Evolutionary conservation across 192 early-diverging fungal species (phyloP).

Genomic region (Chytriomyces confervae): DNA sequence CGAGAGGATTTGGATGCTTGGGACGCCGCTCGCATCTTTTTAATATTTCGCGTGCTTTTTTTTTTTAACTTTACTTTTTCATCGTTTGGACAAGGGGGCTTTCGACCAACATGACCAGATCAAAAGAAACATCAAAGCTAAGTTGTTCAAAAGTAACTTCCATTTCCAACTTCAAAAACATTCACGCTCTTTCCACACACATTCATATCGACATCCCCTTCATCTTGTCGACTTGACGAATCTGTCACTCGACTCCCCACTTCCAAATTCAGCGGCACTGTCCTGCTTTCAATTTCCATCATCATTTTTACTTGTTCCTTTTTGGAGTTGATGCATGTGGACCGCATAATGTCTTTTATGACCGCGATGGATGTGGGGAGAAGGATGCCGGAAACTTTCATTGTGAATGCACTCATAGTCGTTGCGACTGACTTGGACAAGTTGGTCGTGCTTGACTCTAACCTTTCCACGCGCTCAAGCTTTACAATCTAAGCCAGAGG

Average conservation of each 20-base stretch:
- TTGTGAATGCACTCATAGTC: neutral
- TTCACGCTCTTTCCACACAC: neutral
- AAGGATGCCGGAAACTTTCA: neutral
- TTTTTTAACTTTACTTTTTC: neutral
- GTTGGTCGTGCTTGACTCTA: neutral
- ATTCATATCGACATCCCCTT: neutral
- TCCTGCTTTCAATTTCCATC: neutral
- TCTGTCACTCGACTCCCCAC: neutral
- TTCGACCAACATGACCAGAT: slow-evolving; percentile 28
- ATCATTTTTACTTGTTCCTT: neutral
- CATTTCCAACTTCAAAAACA: neutral
- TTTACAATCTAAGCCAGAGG: slow-evolving; percentile 11
- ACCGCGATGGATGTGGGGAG: neutral
- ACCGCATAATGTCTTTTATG: neutral
- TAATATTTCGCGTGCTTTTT: neutral
- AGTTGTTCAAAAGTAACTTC: slow-evolving; percentile 9
- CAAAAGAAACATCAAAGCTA: slow-evolving; percentile 15
- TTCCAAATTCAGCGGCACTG: neutral
- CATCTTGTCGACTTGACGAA: neutral
- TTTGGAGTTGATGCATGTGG: neutral
- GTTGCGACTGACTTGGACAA: neutral
- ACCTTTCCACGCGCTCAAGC: slow-evolving; percentile 6
- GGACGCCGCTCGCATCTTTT: neutral
- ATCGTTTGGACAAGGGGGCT: neutral
- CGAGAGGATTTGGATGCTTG: neutral